Evolutionary conservation across 2,329 filamentous ascomycete genomes (phyloP), one percentile per base, ranked within the genome.

Genomic region (Epichloe sylvatica): DNA sequence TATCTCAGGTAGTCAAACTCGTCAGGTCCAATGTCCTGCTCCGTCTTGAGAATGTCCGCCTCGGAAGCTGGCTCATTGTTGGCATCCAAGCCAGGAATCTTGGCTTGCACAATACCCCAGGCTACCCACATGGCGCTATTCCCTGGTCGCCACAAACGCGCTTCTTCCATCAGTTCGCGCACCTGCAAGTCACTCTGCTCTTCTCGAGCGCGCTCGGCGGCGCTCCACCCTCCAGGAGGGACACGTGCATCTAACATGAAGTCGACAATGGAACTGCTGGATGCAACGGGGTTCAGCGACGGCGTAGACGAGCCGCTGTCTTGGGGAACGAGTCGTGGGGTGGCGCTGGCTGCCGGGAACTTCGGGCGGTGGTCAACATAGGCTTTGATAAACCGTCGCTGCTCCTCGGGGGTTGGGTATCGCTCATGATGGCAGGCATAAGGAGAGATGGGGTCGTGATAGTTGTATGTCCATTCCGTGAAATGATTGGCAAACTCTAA

Each of bases 401-500:
- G 92, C 64, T 96, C 84, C 50, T 90, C 85, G 0, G 74, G 68
- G 68, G 74, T 87, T 0, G 92, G 92, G 66, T 95, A 98, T 48
- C 70, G 67, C 48, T 70, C 69, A 5, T 77, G 77, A 59, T 83
- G 80, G 72, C 86, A 91, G 25, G 73, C 78, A 69, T 79, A 80
- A 0, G 87, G 72, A 34, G 68, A 69, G 30, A 72, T 69, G 3
- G 78, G 67, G 62, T 92, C 82, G 63, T 96, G 90, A 67, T 98
- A 98, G 67, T 98, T 91, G 73, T 97, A 97, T 58, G 87, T 86
- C 92, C 92, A 98, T 68, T 98, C 92, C 1, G 87, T 86, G 67
- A 98, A 98, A 67, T 98, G 92, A 64, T 98, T 98, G 51, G 89
- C 92, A 63, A 98, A 97, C 66, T 98, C 92, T 15, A 88, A 74